These are phyloP conservation scores for Leccinum boreale DNA, from an alignment of 768 basidiomycete species.

Conservation along the genomic window DNA sequence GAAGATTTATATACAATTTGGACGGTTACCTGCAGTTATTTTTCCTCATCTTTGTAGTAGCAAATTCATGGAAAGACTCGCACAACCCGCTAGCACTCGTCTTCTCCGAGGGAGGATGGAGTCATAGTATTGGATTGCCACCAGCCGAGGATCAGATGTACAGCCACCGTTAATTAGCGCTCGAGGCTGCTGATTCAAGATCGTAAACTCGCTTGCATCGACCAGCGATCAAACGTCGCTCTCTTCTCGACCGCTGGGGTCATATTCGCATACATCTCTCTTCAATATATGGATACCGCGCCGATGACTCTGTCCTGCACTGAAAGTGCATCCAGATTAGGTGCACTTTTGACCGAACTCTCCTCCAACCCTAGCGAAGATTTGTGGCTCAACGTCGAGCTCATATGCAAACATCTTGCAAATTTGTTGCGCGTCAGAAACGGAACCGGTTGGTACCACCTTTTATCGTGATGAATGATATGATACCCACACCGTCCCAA, in stretches of 20 bases:
- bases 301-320: slow-evolving; percentile 17
- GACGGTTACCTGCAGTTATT: too few species aligned
- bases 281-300: slow-evolving; percentile 17
- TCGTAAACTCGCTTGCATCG: neutral
- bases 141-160: neutral
- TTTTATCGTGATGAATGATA: neutral
- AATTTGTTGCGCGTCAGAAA: slow-evolving; percentile 59
- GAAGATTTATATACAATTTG: too few species aligned
- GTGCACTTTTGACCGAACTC: slow-evolving; percentile 32
- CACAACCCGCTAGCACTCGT: neutral
- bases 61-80: neutral
- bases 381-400: slow-evolving; percentile 52
- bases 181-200: neutral
- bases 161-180: neutral
- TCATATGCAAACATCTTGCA: slow-evolving; percentile 54
- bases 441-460: slow-evolving; percentile 40
- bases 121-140: neutral
- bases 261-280: neutral
- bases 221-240: neutral
- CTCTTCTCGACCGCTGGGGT: neutral
- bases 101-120: neutral
- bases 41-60: too few species aligned
- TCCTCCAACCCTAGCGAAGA: slow-evolving; percentile 30
- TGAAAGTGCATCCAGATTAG: slow-evolving; percentile 32
- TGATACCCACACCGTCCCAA: slow-evolving; percentile 18